These are phyloP conservation scores for Leishmania tarentolae DNA, from an alignment of 208 protist species.

Conservation along the genomic window DNA sequence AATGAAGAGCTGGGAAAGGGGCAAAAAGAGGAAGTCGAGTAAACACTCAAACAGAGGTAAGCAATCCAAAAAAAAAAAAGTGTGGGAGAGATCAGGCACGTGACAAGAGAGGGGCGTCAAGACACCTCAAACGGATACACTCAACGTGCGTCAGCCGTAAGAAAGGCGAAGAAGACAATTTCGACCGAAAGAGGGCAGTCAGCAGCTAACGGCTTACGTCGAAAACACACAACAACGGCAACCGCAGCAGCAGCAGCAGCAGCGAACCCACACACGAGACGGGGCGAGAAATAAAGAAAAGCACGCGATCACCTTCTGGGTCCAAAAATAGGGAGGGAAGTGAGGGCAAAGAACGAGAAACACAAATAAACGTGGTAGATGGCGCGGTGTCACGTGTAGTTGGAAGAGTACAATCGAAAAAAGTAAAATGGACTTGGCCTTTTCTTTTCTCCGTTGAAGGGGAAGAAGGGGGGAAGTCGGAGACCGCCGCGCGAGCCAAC, in stretches of 20 bases:
- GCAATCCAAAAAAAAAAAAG: neutral
- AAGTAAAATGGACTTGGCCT: neutral
- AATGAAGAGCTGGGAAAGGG: neutral
- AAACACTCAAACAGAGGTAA: neutral
- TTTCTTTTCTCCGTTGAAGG: neutral
- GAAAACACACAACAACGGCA: neutral
- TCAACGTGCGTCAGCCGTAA: neutral
- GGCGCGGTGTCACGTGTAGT: neutral
- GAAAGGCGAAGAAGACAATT: neutral
- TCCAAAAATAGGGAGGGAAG: neutral
- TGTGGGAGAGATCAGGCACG: neutral
- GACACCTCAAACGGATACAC: neutral
- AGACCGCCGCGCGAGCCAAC: neutral
- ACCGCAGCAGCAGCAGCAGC: neutral
- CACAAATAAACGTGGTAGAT: neutral
- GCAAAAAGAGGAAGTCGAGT: constrained; percentile 7
- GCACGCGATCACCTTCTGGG: neutral
- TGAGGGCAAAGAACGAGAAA: neutral
- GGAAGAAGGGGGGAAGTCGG: neutral
- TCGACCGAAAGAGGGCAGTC: neutral
- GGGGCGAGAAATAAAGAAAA: neutral
- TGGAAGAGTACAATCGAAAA: neutral
- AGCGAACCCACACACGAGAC: too few species aligned
- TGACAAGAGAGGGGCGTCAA: neutral
- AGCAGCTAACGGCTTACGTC: neutral